Evolutionary conservation across 2,329 filamentous ascomycete genomes (phyloP).

Genomic region (Arthrobotrys iridis): DNA sequence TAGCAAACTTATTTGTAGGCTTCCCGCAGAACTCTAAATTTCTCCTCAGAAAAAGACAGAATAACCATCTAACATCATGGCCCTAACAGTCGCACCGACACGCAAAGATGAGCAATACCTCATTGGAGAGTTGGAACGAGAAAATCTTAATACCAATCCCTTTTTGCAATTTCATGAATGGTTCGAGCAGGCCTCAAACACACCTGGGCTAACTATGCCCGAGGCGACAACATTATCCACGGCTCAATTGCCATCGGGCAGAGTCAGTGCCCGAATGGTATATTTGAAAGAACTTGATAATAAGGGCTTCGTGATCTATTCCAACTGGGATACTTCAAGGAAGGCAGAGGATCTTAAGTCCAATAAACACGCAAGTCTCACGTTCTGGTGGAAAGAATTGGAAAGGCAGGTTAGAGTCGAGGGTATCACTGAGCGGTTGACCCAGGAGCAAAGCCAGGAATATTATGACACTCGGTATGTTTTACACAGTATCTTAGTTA

Average conservation of each 20-base stretch:
- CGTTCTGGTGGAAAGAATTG: slow-evolving; percentile 87
- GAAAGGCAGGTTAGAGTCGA: slow-evolving; percentile 94
- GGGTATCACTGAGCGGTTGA: slow-evolving; percentile 75
- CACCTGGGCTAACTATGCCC: slow-evolving; percentile 73
- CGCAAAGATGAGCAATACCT: slow-evolving; percentile 79
- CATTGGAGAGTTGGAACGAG: slow-evolving; percentile 70
- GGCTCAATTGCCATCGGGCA: slow-evolving; percentile 81
- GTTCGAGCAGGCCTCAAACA: slow-evolving; percentile 78
- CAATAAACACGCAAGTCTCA: slow-evolving; percentile 82
- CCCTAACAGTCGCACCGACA: slow-evolving; percentile 64
- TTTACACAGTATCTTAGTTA: neutral
- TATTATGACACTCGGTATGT: slow-evolving; percentile 71
- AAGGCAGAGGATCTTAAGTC: slow-evolving; percentile 74
- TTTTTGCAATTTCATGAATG: slow-evolving; percentile 87
- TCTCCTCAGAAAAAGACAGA: neutral
- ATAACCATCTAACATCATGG: slow-evolving; percentile 26
- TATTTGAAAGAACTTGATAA: slow-evolving; percentile 95
- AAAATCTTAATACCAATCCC: slow-evolving; percentile 73
- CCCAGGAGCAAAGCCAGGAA: slow-evolving; percentile 74
- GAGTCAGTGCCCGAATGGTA: slow-evolving; percentile 84
- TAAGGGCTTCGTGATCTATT: slow-evolving; percentile 88
- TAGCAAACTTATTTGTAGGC: slow-evolving; percentile 61
- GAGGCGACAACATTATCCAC: slow-evolving; percentile 91
- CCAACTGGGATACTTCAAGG: slow-evolving; percentile 83
- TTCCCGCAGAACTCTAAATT: neutral